Evolutionary conservation across 768 basidiomycete genomes (phyloP).

Genomic region (Coprinellus micaceus): DNA sequence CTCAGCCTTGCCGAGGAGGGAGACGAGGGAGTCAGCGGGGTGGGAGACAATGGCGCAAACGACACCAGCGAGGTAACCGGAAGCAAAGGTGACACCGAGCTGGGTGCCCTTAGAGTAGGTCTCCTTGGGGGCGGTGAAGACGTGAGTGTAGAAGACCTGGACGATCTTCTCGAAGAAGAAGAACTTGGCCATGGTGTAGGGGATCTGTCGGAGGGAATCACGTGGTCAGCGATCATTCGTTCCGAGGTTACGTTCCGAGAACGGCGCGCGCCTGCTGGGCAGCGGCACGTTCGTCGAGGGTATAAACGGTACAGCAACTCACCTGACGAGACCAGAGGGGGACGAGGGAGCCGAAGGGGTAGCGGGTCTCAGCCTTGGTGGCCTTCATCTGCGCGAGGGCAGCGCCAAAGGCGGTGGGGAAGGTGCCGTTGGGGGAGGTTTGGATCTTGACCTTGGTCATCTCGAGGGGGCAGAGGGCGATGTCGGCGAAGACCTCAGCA

Average conservation of each 20-base stretch:
- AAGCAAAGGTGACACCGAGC: conserved; percentile 84
- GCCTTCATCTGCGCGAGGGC: conserved; percentile 69
- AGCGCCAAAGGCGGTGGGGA: conserved; percentile 72
- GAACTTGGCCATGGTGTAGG: conserved; percentile 99
- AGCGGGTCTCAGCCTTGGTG: conserved; percentile 69
- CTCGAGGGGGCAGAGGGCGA: conserved; percentile 93
- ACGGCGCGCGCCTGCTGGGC: background rate
- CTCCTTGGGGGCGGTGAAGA: conserved; percentile 77
- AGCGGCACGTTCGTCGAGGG: background rate
- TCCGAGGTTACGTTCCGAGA: background rate
- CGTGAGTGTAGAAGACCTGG: conserved; percentile 82
- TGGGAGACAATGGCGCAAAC: conserved; percentile 97
- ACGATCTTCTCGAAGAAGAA: conserved; percentile 92
- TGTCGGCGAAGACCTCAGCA: conserved; percentile 93
- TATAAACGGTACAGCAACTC: background rate
- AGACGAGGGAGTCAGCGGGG: conserved; percentile 91
- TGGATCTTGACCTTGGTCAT: conserved; percentile 93
- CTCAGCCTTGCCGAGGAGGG: conserved; percentile 84
- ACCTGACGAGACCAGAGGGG: conserved; percentile 90
- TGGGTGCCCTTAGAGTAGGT: conserved; percentile 78
- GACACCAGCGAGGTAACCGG: conserved; percentile 94
- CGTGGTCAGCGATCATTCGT: background rate
- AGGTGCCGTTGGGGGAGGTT: conserved; percentile 69
- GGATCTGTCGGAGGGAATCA: conserved; percentile 53
- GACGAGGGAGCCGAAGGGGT: conserved; percentile 80